phyloP scores from a whole-genome alignment of 352 stramenopile genomes.

The Pythium periplocum region DNA sequence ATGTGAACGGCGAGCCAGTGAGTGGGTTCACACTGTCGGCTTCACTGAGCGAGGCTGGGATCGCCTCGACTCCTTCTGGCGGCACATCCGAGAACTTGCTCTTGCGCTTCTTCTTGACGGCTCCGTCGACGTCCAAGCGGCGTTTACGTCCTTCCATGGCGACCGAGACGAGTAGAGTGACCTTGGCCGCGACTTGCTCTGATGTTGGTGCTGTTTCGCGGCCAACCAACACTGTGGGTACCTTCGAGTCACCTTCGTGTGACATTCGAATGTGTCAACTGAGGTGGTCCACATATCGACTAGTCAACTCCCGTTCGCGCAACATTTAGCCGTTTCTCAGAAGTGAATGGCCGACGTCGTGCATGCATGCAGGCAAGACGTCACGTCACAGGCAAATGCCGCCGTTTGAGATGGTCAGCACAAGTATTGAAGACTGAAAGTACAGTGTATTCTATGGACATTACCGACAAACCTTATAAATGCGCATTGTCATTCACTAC shows the following conservation, averaged over 20 bases:
- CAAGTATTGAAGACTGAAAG: too few species aligned
- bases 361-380: too few species aligned
- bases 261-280: slow-evolving; percentile 4
- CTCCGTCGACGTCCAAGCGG: slow-evolving; percentile 54
- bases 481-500: too few species aligned
- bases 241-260: slow-evolving; percentile 13
- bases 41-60: background rate
- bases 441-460: too few species aligned
- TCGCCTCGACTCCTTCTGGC: slow-evolving; percentile 8
- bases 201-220: background rate
- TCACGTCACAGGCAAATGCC: too few species aligned
- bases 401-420: too few species aligned
- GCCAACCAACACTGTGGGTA: slow-evolving; percentile 1
- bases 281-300: background rate
- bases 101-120: slow-evolving; percentile 59
- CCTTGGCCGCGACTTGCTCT: too few species aligned
- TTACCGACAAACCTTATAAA: too few species aligned
- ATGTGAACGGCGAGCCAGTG: slow-evolving; percentile 85
- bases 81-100: slow-evolving; percentile 71
- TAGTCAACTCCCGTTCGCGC: background rate
- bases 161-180: slow-evolving; percentile 2
- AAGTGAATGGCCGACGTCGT: too few species aligned
- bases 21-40: slow-evolving; percentile 82
- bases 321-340: too few species aligned
- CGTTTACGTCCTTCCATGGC: slow-evolving; percentile 65